These are phyloP conservation scores for Neoboletus brunneissimus DNA, from an alignment of 768 basidiomycete genomes.

Conservation along the genomic window DNA sequence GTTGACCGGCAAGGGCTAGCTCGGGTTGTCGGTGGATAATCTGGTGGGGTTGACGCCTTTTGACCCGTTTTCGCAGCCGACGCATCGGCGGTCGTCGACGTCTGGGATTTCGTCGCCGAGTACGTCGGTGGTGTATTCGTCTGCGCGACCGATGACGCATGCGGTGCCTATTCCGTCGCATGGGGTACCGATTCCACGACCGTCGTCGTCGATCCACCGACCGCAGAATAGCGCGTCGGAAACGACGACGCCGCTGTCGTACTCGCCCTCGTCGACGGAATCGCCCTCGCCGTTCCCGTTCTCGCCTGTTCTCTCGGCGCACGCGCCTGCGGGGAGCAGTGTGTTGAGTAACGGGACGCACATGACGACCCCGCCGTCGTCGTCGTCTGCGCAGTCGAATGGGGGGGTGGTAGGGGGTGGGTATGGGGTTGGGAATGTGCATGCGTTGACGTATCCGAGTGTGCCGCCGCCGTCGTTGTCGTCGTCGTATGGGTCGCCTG, in stretches of 20 bases:
- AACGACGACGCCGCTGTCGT: slow-evolving; percentile 60
- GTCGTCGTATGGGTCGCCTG: slow-evolving; percentile 73
- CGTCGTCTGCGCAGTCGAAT: slow-evolving; percentile 31
- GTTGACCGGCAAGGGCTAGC: not conserved
- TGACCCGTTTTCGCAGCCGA: slow-evolving; percentile 71
- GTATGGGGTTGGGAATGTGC: slow-evolving; percentile 30
- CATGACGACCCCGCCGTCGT: slow-evolving; percentile 73
- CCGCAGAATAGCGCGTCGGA: slow-evolving; percentile 47
- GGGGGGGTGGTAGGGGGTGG: not conserved
- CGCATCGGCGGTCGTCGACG: slow-evolving; percentile 52
- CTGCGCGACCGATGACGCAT: slow-evolving; percentile 36
- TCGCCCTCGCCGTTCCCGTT: slow-evolving; percentile 70
- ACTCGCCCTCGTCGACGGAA: slow-evolving; percentile 63
- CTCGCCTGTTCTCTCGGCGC: slow-evolving; percentile 54
- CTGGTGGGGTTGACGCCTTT: slow-evolving; percentile 65
- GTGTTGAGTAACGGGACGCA: slow-evolving; percentile 46
- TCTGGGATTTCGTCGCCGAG: slow-evolving; percentile 35
- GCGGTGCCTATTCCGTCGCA: slow-evolving; percentile 69
- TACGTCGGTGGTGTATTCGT: slow-evolving; percentile 23
- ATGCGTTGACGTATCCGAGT: slow-evolving; percentile 68
- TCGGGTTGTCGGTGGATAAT: slow-evolving; percentile 55
- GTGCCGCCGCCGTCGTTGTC: slow-evolving; percentile 82
- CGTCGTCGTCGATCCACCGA: slow-evolving; percentile 60
- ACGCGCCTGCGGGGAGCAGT: slow-evolving; percentile 35
- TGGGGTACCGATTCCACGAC: slow-evolving; percentile 76